These are phyloP conservation scores for Globisporangium solare DNA, from an alignment of 352 stramenopile species.

Conservation along the genomic window DNA sequence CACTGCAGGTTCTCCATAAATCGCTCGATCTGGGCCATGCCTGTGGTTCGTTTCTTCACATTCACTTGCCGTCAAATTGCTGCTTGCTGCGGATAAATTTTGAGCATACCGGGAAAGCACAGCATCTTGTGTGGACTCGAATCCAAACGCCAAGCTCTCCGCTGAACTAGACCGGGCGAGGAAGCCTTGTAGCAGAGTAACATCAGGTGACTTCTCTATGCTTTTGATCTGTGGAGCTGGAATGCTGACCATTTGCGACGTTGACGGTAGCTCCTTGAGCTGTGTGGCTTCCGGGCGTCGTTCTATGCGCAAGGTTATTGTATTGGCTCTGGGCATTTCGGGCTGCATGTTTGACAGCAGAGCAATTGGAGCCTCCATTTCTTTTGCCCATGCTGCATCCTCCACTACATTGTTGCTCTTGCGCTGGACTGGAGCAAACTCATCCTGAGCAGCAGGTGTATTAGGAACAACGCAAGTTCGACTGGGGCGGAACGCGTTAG, in stretches of 20 bases:
- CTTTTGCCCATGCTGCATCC: not conserved
- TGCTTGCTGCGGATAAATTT: too few relatives aligned
- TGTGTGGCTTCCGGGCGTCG: not conserved
- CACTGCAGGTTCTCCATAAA: not conserved
- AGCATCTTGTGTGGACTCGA: too few relatives aligned
- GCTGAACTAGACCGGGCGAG: too few relatives aligned
- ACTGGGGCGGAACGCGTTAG: not conserved
- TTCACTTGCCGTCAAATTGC: too few relatives aligned
- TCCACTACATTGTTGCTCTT: not conserved
- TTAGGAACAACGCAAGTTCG: not conserved
- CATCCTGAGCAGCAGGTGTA: not conserved
- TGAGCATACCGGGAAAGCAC: too few relatives aligned
- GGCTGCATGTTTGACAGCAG: not conserved
- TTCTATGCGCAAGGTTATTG: not conserved
- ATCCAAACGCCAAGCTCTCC: too few relatives aligned
- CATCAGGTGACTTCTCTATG: not conserved
- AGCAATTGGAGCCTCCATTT: too few relatives aligned
- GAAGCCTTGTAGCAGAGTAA: not conserved
- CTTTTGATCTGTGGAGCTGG: not conserved
- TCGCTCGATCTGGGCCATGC: not conserved
- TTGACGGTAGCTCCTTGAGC: constrained; percentile 30
- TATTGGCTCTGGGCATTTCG: not conserved
- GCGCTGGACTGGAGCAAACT: not conserved
- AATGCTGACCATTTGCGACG: constrained; percentile 38
- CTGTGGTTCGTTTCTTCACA: not conserved